phyloP scores from a whole-genome alignment of 2,329 filamentous ascomycete genomes.

The Aspergillus ustus region DNA sequence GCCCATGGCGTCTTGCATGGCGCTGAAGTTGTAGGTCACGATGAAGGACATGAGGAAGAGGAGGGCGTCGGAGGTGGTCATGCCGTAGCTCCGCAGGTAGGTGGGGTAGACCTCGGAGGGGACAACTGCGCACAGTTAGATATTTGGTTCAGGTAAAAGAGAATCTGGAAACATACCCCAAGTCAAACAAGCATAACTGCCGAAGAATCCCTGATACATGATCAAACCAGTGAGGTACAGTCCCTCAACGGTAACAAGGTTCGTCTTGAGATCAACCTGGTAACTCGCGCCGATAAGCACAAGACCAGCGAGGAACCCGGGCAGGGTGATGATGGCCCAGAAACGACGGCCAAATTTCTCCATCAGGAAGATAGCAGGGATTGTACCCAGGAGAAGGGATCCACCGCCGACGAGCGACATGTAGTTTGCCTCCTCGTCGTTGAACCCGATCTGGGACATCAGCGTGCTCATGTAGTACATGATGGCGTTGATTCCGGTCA shows the following conservation, averaged over 20 bases:
- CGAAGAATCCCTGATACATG: slow-evolving; percentile 71
- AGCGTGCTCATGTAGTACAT: slow-evolving; percentile 74
- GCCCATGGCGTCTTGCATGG: slow-evolving; percentile 71
- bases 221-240: slow-evolving; percentile 65
- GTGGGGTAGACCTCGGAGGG: slow-evolving; percentile 74
- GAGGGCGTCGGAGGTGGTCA: slow-evolving; percentile 71
- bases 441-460: slow-evolving; percentile 71
- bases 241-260: slow-evolving; percentile 58
- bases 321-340: slow-evolving; percentile 74
- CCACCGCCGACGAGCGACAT: slow-evolving; percentile 77
- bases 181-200: slow-evolving; percentile 66
- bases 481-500: slow-evolving; percentile 72
- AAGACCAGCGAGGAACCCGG: slow-evolving; percentile 72
- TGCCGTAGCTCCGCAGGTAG: slow-evolving; percentile 73
- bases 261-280: slow-evolving; percentile 55
- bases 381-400: slow-evolving; percentile 68
- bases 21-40: slow-evolving; percentile 75
- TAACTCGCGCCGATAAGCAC: slow-evolving; percentile 69
- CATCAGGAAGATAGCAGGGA: slow-evolving; percentile 72
- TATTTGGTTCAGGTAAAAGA: background rate
- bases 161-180: slow-evolving; percentile 46
- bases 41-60: slow-evolving; percentile 74
- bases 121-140: slow-evolving; percentile 47
- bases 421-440: slow-evolving; percentile 66
- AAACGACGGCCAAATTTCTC: slow-evolving; percentile 73